Percentiles rank a stretch among this genome's conserved stretches.
Evolutionary conservation across 192 early-diverging fungal genomes (phyloP).

Genomic region (Oehlia diaphana): DNA sequence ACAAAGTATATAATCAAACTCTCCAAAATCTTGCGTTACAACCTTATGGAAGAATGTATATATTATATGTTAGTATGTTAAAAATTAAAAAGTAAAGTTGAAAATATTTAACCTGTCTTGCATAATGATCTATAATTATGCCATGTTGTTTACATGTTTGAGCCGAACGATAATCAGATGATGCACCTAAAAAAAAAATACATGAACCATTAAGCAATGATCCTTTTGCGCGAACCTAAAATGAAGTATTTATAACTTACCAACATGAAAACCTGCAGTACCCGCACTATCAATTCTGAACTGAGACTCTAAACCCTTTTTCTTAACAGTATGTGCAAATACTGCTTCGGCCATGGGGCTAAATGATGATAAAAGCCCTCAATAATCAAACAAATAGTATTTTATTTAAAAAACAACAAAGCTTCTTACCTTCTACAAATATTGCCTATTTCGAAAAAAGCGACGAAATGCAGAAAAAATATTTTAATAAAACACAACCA

Average conservation of each 20-base stretch:
- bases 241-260: conserved; percentile 11
- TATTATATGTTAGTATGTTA: neutral
- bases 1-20: conserved; percentile 87
- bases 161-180: conserved; percentile 70
- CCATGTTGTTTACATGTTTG: conserved; percentile 67
- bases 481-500: neutral
- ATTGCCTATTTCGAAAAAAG: neutral
- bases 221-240: neutral
- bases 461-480: neutral
- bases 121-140: conserved; percentile 74
- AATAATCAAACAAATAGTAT: neutral
- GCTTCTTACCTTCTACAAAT: neutral
- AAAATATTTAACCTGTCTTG: conserved; percentile 58
- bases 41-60: conserved; percentile 32
- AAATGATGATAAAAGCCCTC: neutral
- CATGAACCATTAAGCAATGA: neutral
- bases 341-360: conserved; percentile 93
- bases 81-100: neutral
- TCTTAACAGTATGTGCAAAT: conserved; percentile 70
- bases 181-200: conserved; percentile 1
- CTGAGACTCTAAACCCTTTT: conserved; percentile 48
- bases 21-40: conserved; percentile 55
- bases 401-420: neutral
- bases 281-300: conserved; percentile 88
- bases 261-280: conserved; percentile 80